Evolutionary conservation across 768 basidiomycete genomes (phyloP).

Genomic region (Auricularia sp.): DNA sequence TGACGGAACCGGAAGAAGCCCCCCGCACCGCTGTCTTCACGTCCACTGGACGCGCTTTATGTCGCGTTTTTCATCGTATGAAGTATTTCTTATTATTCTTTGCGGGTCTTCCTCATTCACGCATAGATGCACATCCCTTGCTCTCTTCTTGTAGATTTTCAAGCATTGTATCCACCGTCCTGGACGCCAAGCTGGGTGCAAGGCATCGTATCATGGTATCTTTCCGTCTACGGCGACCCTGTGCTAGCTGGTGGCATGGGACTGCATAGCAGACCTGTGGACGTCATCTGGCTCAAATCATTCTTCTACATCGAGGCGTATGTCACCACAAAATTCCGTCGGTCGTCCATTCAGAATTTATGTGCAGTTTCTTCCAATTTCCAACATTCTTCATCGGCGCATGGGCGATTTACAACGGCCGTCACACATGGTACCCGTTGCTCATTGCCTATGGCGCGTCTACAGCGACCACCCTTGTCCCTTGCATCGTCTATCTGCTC

Average conservation of each 20-base stretch:
- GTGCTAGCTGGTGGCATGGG: conserved; percentile 4
- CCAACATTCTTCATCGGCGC: neutral
- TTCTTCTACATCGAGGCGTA: neutral
- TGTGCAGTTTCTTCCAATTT: neutral
- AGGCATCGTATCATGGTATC: conserved; percentile 8
- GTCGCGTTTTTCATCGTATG: conserved; percentile 22
- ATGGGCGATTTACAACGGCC: neutral
- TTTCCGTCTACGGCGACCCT: conserved; percentile 3
- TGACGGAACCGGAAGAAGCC: too few relatives aligned
- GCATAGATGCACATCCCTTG: conserved; percentile 24
- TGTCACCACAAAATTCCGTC: neutral
- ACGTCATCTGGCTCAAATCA: neutral
- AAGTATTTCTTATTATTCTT: neutral
- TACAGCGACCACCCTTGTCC: neutral
- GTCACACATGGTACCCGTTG: neutral
- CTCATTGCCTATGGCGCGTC: neutral
- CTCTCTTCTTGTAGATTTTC: conserved; percentile 25
- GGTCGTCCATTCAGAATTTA: neutral
- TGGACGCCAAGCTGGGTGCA: conserved; percentile 14
- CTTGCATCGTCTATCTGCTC: neutral
- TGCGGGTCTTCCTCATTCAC: neutral
- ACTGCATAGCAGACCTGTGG: neutral
- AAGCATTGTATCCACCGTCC: conserved; percentile 24
- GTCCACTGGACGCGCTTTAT: conserved; percentile 17
- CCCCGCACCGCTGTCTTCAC: neutral